phyloP scores from a whole-genome alignment of 441 rosid genomes.

The Erodium trifolium region DNA sequence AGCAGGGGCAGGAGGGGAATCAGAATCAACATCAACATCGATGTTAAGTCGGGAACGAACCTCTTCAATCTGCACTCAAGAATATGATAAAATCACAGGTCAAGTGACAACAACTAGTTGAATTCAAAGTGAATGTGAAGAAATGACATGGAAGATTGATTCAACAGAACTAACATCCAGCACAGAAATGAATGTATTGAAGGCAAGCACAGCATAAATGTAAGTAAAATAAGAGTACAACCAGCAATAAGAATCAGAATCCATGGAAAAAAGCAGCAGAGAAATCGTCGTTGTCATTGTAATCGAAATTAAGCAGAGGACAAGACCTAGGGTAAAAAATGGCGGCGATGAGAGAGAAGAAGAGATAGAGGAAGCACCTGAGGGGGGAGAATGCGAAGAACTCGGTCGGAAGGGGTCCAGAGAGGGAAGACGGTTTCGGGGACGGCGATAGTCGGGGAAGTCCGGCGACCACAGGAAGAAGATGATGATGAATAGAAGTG shows the following conservation, averaged over 20 bases:
- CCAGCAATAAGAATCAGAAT: too few relatives aligned
- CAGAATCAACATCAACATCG: slow-evolving; percentile 27
- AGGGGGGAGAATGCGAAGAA: slow-evolving; percentile 26
- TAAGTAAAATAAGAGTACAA: neutral
- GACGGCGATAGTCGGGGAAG: neutral
- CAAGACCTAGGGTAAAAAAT: too few relatives aligned
- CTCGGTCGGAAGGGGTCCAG: slow-evolving; percentile 37
- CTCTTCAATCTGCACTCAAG: slow-evolving; percentile 26
- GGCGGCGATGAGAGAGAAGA: too few relatives aligned
- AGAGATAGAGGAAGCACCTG: slow-evolving; percentile 16
- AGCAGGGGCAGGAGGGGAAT: slow-evolving; percentile 24
- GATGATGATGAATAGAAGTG: slow-evolving; percentile 1
- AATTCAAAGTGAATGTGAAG: neutral
- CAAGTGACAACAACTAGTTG: neutral
- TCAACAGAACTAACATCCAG: neutral
- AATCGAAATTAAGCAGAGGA: too few relatives aligned
- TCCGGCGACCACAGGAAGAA: slow-evolving; percentile 11
- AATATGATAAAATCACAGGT: neutral
- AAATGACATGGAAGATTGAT: neutral
- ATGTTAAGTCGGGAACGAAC: slow-evolving; percentile 28
- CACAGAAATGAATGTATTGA: neutral
- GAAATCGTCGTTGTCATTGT: too few relatives aligned
- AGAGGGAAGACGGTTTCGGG: slow-evolving; percentile 24
- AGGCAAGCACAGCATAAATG: neutral
- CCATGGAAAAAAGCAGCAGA: too few relatives aligned